Conservation (phyloP, 257 asterid species). For the Euphrasia confusa region DNA sequence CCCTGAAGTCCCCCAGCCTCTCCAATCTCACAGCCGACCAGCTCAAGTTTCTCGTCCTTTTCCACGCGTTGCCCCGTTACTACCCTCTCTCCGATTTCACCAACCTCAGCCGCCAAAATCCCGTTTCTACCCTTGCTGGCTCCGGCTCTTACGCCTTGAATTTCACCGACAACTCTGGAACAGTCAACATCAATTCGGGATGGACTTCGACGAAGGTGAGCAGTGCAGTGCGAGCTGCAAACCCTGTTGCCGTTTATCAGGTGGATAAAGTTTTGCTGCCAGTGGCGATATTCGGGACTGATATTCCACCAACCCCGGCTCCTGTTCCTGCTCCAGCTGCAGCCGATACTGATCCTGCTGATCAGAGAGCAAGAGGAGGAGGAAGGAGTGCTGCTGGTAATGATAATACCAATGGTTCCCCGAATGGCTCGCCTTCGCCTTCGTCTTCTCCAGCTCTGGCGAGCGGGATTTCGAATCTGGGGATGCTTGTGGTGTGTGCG, state of each 20-base stretch:
- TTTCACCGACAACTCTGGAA: constrained; percentile 58
- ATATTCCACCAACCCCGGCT: constrained; percentile 76
- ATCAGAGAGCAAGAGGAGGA: not conserved
- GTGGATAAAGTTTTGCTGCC: constrained; percentile 68
- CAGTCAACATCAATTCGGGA: constrained; percentile 52
- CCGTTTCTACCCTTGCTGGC: constrained; percentile 62
- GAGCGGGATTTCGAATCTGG: too few relatives aligned
- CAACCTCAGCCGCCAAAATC: constrained; percentile 61
- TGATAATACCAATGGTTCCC: too few relatives aligned
- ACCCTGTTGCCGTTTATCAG: constrained; percentile 72
- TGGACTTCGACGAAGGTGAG: constrained; percentile 66
- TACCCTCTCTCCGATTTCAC: constrained; percentile 68
- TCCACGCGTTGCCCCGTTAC: constrained; percentile 74
- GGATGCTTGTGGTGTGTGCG: too few relatives aligned
- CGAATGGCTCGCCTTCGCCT: not conserved
- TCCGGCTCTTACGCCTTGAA: constrained; percentile 40
- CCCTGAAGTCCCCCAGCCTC: constrained; percentile 38
- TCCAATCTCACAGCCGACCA: constrained; percentile 63
- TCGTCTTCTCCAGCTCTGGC: not conserved
- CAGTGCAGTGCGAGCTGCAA: constrained; percentile 68
- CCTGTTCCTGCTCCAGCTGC: constrained; percentile 70
- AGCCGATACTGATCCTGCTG: constrained; percentile 49
- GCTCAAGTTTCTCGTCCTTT: constrained; percentile 57
- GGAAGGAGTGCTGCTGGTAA: not conserved
- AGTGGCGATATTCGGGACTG: constrained; percentile 72